A percentile compares a stretch with the other conserved stretches of the same genome.
Conservation (phyloP, 352 stramenopile genomes). For the Globisporangium rhizosaccharum region DNA sequence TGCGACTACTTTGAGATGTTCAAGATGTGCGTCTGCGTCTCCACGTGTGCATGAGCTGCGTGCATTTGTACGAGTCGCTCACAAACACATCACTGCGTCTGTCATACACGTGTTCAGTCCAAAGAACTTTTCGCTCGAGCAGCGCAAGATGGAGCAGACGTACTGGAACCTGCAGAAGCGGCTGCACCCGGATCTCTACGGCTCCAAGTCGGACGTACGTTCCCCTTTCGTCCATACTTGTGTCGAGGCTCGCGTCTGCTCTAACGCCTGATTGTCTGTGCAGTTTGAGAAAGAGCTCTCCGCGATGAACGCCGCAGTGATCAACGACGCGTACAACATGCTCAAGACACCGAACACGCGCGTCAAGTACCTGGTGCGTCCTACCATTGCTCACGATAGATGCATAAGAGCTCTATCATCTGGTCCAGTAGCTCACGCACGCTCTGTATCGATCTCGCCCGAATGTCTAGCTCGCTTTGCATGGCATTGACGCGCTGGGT, state of each 20-base stretch:
- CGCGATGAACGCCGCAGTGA: constrained; percentile 65
- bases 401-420: no score
- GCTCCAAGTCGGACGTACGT: constrained; percentile 77
- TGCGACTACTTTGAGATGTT: constrained; percentile 89
- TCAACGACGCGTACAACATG: constrained; percentile 87
- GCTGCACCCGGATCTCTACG: constrained; percentile 79
- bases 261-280: background rate
- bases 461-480: constrained; percentile 49
- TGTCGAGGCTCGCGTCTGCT: background rate
- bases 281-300: constrained; percentile 82
- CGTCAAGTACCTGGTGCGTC: constrained; percentile 75
- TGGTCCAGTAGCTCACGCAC: no score
- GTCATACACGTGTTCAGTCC: constrained; percentile 23
- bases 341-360: constrained; percentile 82
- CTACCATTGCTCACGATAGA: no score
- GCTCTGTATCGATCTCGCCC: background rate
- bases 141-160: constrained; percentile 78
- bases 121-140: constrained; percentile 76
- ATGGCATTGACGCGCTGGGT: constrained; percentile 76
- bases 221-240: background rate
- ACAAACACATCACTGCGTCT: background rate
- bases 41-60: background rate
- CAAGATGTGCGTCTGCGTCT: constrained; percentile 48
- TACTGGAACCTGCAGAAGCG: constrained; percentile 88
- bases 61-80: background rate